Evolutionary conservation across 1,139 yeast species (phyloP).

Genomic region (Scheffersomyces titani): DNA sequence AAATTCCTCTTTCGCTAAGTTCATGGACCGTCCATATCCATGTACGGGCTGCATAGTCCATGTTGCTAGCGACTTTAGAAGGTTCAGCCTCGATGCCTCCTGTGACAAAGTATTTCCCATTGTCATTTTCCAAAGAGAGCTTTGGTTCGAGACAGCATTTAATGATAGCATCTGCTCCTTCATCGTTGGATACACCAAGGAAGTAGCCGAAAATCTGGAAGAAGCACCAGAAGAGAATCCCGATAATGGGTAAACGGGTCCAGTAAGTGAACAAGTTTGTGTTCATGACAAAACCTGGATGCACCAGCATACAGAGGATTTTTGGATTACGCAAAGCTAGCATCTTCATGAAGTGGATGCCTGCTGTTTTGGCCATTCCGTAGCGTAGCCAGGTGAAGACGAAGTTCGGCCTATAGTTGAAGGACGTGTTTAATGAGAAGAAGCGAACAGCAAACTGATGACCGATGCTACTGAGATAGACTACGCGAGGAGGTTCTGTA

Average conservation of each 20-base stretch:
- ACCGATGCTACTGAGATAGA: constrained; percentile 70
- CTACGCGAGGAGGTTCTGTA: constrained; percentile 54
- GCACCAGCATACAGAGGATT: constrained; percentile 65
- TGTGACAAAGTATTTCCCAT: constrained; percentile 68
- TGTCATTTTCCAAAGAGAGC: constrained; percentile 53
- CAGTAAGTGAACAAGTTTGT: constrained; percentile 74
- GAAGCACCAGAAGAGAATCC: constrained; percentile 66
- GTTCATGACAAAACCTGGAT: constrained; percentile 85
- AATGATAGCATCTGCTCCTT: constrained; percentile 69
- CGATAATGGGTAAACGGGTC: constrained; percentile 76
- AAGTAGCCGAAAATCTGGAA: constrained; percentile 68
- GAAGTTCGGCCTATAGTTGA: constrained; percentile 62
- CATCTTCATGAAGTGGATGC: constrained; percentile 71
- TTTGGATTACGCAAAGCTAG: constrained; percentile 68
- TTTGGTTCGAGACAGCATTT: constrained; percentile 62
- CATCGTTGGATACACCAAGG: constrained; percentile 71
- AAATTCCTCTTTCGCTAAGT: constrained; percentile 50
- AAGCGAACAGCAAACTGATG: constrained; percentile 58
- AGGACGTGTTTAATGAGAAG: constrained; percentile 52
- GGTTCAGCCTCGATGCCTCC: constrained; percentile 59
- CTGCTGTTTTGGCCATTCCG: constrained; percentile 78
- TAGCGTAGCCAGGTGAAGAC: constrained; percentile 79
- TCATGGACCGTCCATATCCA: constrained; percentile 85
- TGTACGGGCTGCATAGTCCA: constrained; percentile 65
- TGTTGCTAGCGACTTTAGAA: constrained; percentile 57